These are phyloP conservation scores for Dictyostelium brefeldianum DNA, from an alignment of 78 protist species.

Conservation along the genomic window DNA sequence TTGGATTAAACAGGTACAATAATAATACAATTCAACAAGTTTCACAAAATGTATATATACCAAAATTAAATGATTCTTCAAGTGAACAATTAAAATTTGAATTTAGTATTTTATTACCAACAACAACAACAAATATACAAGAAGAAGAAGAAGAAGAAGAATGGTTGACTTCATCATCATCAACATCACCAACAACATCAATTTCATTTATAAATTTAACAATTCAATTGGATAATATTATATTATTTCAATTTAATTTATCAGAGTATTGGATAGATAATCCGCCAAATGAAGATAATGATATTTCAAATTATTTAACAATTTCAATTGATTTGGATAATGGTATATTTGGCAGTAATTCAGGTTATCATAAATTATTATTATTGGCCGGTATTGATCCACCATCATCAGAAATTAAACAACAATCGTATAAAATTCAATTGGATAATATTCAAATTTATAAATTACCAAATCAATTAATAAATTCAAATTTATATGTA, in stretches of 20 bases:
- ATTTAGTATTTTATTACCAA: slow-evolving; percentile 7
- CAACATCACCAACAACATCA: neutral
- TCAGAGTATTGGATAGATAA: neutral
- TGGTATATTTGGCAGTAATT: neutral
- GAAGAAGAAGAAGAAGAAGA: too few species aligned
- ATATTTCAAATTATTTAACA: neutral
- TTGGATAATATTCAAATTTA: slow-evolving; percentile 8
- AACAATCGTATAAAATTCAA: neutral
- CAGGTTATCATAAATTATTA: neutral
- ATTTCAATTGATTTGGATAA: neutral
- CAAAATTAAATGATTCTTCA: neutral
- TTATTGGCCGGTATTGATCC: neutral
- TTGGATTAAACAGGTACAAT: neutral
- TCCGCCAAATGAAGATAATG: neutral
- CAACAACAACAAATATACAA: too few species aligned
- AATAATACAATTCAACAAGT: neutral
- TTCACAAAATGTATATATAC: neutral
- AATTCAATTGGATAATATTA: neutral
- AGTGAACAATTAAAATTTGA: neutral
- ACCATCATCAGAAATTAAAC: neutral
- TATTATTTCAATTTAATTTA: neutral
- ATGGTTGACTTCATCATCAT: neutral
- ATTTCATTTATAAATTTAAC: neutral
- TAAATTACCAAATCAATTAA: slow-evolving; percentile 1
- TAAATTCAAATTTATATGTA: slow-evolving; percentile 25